Percentiles rank a stretch among this genome's conserved stretches.
These are phyloP conservation scores for Mortierella hygrophila DNA, from an alignment of 192 early-diverging fungal species.

Conservation along the genomic window DNA sequence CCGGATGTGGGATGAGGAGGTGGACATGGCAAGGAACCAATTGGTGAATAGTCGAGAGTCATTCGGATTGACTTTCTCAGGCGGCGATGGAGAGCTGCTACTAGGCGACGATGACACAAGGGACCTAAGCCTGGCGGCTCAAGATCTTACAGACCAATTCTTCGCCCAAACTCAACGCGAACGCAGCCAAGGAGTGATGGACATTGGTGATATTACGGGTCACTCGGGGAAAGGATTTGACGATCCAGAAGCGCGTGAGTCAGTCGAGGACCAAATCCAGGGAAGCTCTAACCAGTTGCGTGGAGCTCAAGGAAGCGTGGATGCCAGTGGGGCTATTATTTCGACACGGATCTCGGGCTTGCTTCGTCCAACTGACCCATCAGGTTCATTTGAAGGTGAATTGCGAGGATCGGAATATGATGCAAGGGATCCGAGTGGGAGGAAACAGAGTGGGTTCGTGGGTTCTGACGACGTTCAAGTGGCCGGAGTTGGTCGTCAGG, in stretches of 20 bases:
- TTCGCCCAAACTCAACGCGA: neutral
- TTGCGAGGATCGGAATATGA: neutral
- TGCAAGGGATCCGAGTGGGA: neutral
- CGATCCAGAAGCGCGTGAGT: neutral
- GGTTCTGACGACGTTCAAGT: neutral
- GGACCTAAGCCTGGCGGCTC: conserved; percentile 12
- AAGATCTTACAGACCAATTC: conserved; percentile 33
- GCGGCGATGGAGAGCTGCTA: neutral
- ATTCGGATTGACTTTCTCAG: conserved; percentile 14
- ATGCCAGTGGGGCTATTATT: neutral
- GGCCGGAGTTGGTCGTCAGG: neutral
- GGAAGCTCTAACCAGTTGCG: neutral
- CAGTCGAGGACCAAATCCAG: neutral
- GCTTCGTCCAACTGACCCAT: neutral
- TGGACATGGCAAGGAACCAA: conserved; percentile 2
- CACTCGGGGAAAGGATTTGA: conserved; percentile 7
- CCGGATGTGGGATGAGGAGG: conserved; percentile 39
- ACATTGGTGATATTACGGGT: conserved; percentile 30
- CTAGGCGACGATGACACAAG: conserved; percentile 15
- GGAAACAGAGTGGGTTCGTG: neutral
- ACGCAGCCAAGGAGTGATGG: neutral
- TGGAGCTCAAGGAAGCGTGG: neutral
- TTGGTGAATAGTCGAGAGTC: neutral
- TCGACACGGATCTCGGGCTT: neutral
- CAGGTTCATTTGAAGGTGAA: neutral